These are phyloP conservation scores for Apophysomyces variabilis DNA, from an alignment of 371 early-diverging fungal species.

Conservation along the genomic window DNA sequence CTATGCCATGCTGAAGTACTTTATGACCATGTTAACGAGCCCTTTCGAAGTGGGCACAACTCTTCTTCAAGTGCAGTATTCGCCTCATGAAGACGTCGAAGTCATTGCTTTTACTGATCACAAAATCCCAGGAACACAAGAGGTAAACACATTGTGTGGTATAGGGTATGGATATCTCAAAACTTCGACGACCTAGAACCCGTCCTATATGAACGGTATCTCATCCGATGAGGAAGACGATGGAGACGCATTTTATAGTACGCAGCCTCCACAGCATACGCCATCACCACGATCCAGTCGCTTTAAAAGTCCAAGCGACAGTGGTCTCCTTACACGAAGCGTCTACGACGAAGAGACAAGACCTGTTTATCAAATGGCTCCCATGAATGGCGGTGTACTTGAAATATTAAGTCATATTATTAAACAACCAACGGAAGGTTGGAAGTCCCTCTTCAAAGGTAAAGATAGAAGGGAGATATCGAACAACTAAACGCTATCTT, in stretches of 20 bases:
- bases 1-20: slow-evolving; percentile 68
- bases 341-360: slow-evolving; percentile 62
- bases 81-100: slow-evolving; percentile 62
- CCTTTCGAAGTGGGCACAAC: slow-evolving; percentile 83
- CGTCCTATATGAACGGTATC: slow-evolving; percentile 16
- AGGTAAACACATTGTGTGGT: not conserved
- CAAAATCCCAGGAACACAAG: slow-evolving; percentile 12
- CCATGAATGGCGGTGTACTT: slow-evolving; percentile 63
- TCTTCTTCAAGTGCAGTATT: slow-evolving; percentile 79
- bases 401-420: slow-evolving; percentile 52
- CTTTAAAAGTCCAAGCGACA: slow-evolving; percentile 19
- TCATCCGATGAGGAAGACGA: slow-evolving; percentile 35
- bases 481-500: slow-evolving; percentile 26
- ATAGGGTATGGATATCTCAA: slow-evolving; percentile 9
- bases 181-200: slow-evolving; percentile 1
- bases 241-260: slow-evolving; percentile 38
- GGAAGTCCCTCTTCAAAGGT: slow-evolving; percentile 70
- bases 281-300: slow-evolving; percentile 4
- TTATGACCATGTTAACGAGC: slow-evolving; percentile 65
- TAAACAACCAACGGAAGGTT: slow-evolving; percentile 70
- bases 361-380: slow-evolving; percentile 65
- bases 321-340: slow-evolving; percentile 38
- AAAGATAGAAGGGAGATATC: slow-evolving; percentile 7
- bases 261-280: slow-evolving; percentile 21
- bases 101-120: slow-evolving; percentile 30